Percentiles rank a stretch among this genome's conserved stretches.
Evolutionary conservation across 352 stramenopile genomes (phyloP).

Genomic region (Phytopythium cucurbitacearum): DNA sequence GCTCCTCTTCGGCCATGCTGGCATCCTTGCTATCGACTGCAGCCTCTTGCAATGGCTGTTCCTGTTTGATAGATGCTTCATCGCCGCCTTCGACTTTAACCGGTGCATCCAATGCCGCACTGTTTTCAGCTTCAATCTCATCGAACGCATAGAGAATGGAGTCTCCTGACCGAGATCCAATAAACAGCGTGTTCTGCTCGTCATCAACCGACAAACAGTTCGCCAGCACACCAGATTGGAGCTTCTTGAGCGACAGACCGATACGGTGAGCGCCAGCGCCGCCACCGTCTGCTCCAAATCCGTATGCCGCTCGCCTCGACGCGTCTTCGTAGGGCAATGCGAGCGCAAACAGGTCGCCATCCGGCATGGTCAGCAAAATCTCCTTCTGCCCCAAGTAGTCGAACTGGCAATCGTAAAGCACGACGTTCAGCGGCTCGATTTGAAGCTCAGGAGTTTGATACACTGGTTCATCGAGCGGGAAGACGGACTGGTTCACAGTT

Average conservation of each 20-base stretch:
- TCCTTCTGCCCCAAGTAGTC: slow-evolving; percentile 71
- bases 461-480: slow-evolving; percentile 54
- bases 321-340: slow-evolving; percentile 58
- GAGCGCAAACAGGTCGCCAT: slow-evolving; percentile 61
- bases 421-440: slow-evolving; percentile 40
- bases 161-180: slow-evolving; percentile 77
- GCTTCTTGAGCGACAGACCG: slow-evolving; percentile 47
- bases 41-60: slow-evolving; percentile 14
- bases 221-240: slow-evolving; percentile 38
- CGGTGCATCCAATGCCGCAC: slow-evolving; percentile 12
- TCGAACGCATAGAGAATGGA: slow-evolving; percentile 64
- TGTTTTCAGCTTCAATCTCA: slow-evolving; percentile 16
- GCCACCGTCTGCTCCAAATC: slow-evolving; percentile 9
- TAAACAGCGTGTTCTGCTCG: slow-evolving; percentile 65
- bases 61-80: slow-evolving; percentile 19
- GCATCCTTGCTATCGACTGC: slow-evolving; percentile 7
- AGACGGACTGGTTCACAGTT: slow-evolving; percentile 70
- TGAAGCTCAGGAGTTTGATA: slow-evolving; percentile 57
- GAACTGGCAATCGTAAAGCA: slow-evolving; percentile 67
- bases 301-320: slow-evolving; percentile 26
- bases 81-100: slow-evolving; percentile 13
- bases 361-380: slow-evolving; percentile 53
- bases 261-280: slow-evolving; percentile 16
- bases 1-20: slow-evolving; percentile 10
- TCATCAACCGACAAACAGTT: slow-evolving; percentile 63